Percentiles rank a stretch among this genome's conserved stretches.
Conservation (phyloP, 1,284 basidiomycete species). For the Ceratobasidium sp. region DNA sequence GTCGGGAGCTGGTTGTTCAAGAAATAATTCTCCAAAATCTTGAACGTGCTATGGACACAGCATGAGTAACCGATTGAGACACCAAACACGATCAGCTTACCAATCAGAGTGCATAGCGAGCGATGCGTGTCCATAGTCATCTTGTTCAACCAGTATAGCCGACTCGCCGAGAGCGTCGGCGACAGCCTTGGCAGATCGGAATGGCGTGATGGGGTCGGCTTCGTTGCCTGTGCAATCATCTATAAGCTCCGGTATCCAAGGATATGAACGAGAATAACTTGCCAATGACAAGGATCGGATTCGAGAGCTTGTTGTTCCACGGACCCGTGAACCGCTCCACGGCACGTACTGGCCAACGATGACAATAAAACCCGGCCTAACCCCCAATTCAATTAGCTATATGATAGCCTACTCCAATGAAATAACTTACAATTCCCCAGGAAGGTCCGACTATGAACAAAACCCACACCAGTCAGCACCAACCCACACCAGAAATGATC, state of each 20-base stretch:
- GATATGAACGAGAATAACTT: not conserved
- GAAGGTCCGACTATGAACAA: constrained; percentile 7
- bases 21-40: constrained; percentile 41
- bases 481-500: not conserved
- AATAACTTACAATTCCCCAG: not conserved
- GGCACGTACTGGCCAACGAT: constrained; percentile 43
- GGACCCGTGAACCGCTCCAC: constrained; percentile 44
- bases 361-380: constrained; percentile 30
- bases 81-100: not conserved
- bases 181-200: constrained; percentile 35
- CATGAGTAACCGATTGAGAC: not conserved
- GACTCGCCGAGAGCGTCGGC: constrained; percentile 41
- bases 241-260: not conserved
- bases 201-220: constrained; percentile 46
- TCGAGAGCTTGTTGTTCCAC: constrained; percentile 37
- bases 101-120: constrained; percentile 26
- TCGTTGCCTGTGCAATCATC: constrained; percentile 31
- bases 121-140: constrained; percentile 40
- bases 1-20: constrained; percentile 34
- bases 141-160: constrained; percentile 44
- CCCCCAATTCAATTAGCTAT: not conserved
- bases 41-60: not conserved
- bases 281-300: constrained; percentile 47
- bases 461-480: not conserved
- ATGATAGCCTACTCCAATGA: not conserved